Percentiles rank a stretch among this genome's conserved stretches.
phyloP scores from a whole-genome alignment of 305 asterid genomes.

The Rubia tinctorum region DNA sequence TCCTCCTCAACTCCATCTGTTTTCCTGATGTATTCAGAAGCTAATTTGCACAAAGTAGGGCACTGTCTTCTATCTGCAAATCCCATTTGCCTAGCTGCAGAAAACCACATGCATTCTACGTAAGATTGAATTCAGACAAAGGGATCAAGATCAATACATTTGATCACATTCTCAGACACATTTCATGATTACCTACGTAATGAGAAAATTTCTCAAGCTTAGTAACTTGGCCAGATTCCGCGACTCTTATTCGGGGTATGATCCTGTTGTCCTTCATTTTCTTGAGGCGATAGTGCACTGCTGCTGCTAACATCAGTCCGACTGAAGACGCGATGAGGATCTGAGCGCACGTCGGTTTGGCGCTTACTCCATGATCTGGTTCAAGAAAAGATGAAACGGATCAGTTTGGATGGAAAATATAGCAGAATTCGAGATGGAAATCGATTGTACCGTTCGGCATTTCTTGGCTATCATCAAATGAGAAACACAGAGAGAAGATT shows the following conservation, averaged over 20 bases:
- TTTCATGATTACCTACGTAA: conserved; percentile 65
- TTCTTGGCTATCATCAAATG: background rate
- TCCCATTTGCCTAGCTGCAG: conserved; percentile 95
- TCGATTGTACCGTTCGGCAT: conserved; percentile 16
- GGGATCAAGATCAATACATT: background rate
- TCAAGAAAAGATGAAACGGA: background rate
- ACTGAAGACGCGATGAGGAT: conserved; percentile 65
- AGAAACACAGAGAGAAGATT: conserved; percentile 5
- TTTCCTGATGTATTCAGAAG: conserved; percentile 73
- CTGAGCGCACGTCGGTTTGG: conserved; percentile 34
- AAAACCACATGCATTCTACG: background rate
- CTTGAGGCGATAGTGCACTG: conserved; percentile 60
- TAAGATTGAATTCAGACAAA: conserved; percentile 3
- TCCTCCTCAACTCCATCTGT: conserved; percentile 85
- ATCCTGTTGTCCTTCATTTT: conserved; percentile 50
- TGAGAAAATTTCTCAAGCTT: conserved; percentile 79
- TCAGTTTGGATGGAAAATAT: background rate
- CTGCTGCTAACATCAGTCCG: conserved; percentile 68
- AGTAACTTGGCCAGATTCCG: conserved; percentile 58
- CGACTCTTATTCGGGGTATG: conserved; percentile 45
- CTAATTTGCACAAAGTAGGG: conserved; percentile 78
- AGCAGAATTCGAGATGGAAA: background rate
- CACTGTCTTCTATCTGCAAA: conserved; percentile 69
- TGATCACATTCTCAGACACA: background rate
- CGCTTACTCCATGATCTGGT: conserved; percentile 14